A percentile compares a stretch with the other conserved stretches of the same genome.
phyloP scores from a whole-genome alignment of 768 basidiomycete genomes.

The Strobilomyces echinocephalus region DNA sequence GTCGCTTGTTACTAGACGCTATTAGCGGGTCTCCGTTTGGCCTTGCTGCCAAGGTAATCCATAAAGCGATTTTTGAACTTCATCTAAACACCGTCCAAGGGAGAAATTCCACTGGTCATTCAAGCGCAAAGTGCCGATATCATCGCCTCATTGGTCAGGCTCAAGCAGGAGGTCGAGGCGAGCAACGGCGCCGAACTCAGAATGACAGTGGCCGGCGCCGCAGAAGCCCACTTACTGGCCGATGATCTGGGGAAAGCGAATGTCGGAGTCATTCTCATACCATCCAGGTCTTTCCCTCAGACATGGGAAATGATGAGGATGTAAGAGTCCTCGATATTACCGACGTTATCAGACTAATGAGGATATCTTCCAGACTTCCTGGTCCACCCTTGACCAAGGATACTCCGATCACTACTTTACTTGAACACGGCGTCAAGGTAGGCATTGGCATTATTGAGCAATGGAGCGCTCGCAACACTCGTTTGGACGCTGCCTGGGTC shows the following conservation, averaged over 20 bases:
- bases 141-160: conserved; percentile 68
- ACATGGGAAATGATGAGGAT: conserved; percentile 57
- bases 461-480: conserved; percentile 71
- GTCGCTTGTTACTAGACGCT: conserved; percentile 51
- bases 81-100: conserved; percentile 35
- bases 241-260: conserved; percentile 61
- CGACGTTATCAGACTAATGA: conserved; percentile 3
- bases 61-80: background rate
- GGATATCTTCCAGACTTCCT: conserved; percentile 21
- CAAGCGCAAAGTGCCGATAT: conserved; percentile 74
- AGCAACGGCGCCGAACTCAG: conserved; percentile 40
- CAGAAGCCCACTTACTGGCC: conserved; percentile 71
- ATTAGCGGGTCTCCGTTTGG: conserved; percentile 30
- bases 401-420: conserved; percentile 55
- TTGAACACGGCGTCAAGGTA: conserved; percentile 66
- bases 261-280: conserved; percentile 66
- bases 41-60: conserved; percentile 41
- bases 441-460: conserved; percentile 62
- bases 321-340: conserved; percentile 11
- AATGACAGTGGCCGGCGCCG: conserved; percentile 61
- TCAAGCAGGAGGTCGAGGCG: conserved; percentile 62
- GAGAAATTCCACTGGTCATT: conserved; percentile 69
- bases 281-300: conserved; percentile 66
- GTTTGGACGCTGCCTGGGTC: conserved; percentile 83
- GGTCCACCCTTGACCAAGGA: conserved; percentile 34